Percentiles rank a stretch among this genome's conserved stretches.
These are phyloP conservation scores for Melanomma pulvis-pyrius DNA, from an alignment of 495 filamentous ascomycete genomes.

Conservation along the genomic window DNA sequence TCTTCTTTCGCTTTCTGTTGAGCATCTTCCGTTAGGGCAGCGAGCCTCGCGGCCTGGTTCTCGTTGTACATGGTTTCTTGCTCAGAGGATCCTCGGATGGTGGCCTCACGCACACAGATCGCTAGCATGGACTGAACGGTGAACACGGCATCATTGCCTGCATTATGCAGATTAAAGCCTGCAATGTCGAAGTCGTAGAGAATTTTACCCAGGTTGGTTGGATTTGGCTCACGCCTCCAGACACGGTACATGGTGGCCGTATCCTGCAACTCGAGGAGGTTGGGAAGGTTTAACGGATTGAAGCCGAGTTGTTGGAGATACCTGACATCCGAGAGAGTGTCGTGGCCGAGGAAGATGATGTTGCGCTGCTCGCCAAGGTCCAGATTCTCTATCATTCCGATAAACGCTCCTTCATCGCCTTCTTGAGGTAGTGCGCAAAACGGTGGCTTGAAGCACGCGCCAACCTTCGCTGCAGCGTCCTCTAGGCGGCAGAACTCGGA, in stretches of 20 bases:
- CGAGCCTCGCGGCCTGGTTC: constrained; percentile 20
- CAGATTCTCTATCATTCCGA: background rate
- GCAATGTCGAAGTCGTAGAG: constrained; percentile 65
- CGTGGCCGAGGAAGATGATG: constrained; percentile 80
- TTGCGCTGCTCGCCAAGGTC: constrained; percentile 51
- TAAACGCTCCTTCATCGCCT: background rate
- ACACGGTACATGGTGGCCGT: constrained; percentile 68
- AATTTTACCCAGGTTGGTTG: constrained; percentile 60
- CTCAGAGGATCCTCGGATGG: constrained; percentile 18
- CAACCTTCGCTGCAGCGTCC: constrained; percentile 49
- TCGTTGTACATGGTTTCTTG: constrained; percentile 12
- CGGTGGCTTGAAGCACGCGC: constrained; percentile 55
- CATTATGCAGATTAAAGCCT: constrained; percentile 78
- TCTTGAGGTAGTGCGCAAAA: constrained; percentile 44
- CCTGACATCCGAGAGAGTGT: constrained; percentile 63
- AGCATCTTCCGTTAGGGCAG: constrained; percentile 17
- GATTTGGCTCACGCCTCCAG: constrained; percentile 52
- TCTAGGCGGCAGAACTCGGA: constrained; percentile 47
- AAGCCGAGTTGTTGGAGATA: constrained; percentile 67
- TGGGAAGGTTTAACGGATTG: constrained; percentile 53
- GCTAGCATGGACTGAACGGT: constrained; percentile 75
- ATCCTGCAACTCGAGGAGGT: constrained; percentile 68
- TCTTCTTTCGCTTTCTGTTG: constrained; percentile 21
- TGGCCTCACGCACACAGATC: constrained; percentile 48
- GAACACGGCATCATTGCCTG: constrained; percentile 90